Evolutionary conservation across 192 early-diverging fungal genomes (phyloP).

Genomic region (Borealophlyctis nickersoniae): DNA sequence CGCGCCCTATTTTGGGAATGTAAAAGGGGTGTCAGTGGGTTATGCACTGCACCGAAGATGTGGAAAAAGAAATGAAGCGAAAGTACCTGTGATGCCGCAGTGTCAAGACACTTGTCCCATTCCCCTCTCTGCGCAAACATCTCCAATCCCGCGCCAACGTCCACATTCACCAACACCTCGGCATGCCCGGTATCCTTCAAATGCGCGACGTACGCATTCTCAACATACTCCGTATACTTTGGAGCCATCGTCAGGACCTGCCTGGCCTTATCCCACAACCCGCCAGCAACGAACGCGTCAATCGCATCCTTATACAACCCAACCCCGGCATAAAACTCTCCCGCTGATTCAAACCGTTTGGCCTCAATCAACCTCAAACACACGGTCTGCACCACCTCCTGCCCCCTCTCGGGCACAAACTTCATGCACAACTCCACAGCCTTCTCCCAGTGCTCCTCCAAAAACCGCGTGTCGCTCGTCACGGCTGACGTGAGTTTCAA

Average conservation of each 20-base stretch:
- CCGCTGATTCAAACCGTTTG: conserved; percentile 52
- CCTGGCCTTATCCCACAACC: conserved; percentile 54
- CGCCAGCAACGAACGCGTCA: conserved; percentile 50
- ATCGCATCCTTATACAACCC: conserved; percentile 61
- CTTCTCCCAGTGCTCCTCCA: conserved; percentile 54
- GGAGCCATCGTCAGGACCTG: conserved; percentile 50
- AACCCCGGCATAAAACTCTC: conserved; percentile 47
- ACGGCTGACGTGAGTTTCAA: conserved; percentile 47
- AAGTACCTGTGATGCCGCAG: conserved; percentile 36
- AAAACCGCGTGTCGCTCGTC: conserved; percentile 38
- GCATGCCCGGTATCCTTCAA: conserved; percentile 52
- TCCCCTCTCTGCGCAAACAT: conserved; percentile 54
- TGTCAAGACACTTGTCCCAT: conserved; percentile 63
- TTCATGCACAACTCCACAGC: conserved; percentile 59
- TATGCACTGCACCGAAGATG: too few relatives aligned
- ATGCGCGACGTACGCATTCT: conserved; percentile 52
- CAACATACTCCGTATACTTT: conserved; percentile 55
- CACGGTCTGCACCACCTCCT: conserved; percentile 48
- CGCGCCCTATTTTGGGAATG: conserved; percentile 24
- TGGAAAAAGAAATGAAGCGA: too few relatives aligned
- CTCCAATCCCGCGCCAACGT: conserved; percentile 54
- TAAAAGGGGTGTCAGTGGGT: not conserved
- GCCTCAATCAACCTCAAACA: conserved; percentile 44
- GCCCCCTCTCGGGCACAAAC: conserved; percentile 52
- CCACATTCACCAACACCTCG: conserved; percentile 51